Percentiles rank a stretch among this genome's conserved stretches.
Evolutionary conservation across 371 early-diverging fungal species (phyloP).

Genomic region (Parasitella parasitica): DNA sequence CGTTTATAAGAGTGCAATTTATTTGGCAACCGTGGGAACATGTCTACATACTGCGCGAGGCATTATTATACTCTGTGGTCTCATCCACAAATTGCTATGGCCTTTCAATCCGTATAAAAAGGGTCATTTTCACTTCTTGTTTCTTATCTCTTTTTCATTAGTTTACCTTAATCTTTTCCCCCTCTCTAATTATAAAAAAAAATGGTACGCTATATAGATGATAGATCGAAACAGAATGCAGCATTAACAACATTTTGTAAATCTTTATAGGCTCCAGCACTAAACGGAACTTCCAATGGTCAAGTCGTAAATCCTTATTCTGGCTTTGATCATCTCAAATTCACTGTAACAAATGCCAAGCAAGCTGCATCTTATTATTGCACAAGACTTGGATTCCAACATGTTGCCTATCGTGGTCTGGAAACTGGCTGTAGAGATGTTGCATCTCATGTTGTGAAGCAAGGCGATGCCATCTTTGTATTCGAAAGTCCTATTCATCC

Average conservation of each 20-base stretch:
- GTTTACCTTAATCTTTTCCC: not conserved
- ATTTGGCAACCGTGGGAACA: conserved; percentile 23
- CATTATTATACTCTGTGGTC: no score
- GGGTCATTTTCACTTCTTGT: not conserved
- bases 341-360: conserved; percentile 93
- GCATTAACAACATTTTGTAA: not conserved
- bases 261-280: conserved; percentile 17
- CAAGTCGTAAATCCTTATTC: conserved; percentile 32
- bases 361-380: conserved; percentile 93
- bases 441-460: conserved; percentile 83
- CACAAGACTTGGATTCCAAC: conserved; percentile 89
- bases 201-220: not conserved
- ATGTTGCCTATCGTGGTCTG: conserved; percentile 91
- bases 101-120: conserved; percentile 2
- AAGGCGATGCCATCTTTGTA: conserved; percentile 80
- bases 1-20: not conserved
- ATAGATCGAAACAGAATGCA: not conserved
- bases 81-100: not conserved
- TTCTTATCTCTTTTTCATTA: not conserved
- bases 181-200: not conserved
- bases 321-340: conserved; percentile 76
- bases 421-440: conserved; percentile 92
- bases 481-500: conserved; percentile 93
- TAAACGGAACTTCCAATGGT: conserved; percentile 14
- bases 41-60: not conserved